Percentiles rank a stretch among this genome's conserved stretches.
These are phyloP conservation scores for Blastomyces percursus DNA, from an alignment of 2,329 filamentous ascomycete species.

Conservation along the genomic window DNA sequence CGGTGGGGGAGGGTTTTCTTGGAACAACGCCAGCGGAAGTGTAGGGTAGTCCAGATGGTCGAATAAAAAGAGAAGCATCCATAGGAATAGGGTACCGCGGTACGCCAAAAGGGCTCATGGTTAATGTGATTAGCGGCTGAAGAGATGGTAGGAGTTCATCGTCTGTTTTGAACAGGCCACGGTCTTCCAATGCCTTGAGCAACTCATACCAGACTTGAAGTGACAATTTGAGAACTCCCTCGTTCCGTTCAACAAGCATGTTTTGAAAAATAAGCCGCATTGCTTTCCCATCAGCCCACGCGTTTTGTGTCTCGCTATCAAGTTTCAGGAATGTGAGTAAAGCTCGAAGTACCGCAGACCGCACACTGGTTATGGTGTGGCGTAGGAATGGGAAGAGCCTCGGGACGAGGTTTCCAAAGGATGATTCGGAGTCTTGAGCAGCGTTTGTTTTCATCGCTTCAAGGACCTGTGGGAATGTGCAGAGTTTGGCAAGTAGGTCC, in stretches of 20 bases:
- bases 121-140: conserved; percentile 69
- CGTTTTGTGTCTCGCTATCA: conserved; percentile 64
- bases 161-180: conserved; percentile 53
- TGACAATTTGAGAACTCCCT: conserved; percentile 68
- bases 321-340: conserved; percentile 87
- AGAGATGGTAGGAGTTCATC: conserved; percentile 65
- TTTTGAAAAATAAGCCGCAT: conserved; percentile 90
- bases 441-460: conserved; percentile 90
- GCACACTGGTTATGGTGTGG: conserved; percentile 93
- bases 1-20: conserved; percentile 32
- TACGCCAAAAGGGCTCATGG: conserved; percentile 84
- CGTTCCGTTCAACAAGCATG: conserved; percentile 81
- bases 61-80: conserved; percentile 80
- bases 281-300: conserved; percentile 86
- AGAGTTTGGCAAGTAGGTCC: conserved; percentile 92
- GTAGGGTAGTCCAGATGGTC: conserved; percentile 81
- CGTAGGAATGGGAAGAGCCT: conserved; percentile 91
- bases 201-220: conserved; percentile 78
- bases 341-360: conserved; percentile 83
- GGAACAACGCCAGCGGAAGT: conserved; percentile 34
- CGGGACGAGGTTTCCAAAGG: conserved; percentile 85
- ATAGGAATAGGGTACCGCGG: conserved; percentile 84
- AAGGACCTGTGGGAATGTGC: conserved; percentile 84
- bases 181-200: conserved; percentile 53
- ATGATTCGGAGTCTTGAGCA: conserved; percentile 68